Evolutionary conservation across 2,329 filamentous ascomycete species (phyloP).

Genomic region (Alternaria hordeiaustralica): DNA sequence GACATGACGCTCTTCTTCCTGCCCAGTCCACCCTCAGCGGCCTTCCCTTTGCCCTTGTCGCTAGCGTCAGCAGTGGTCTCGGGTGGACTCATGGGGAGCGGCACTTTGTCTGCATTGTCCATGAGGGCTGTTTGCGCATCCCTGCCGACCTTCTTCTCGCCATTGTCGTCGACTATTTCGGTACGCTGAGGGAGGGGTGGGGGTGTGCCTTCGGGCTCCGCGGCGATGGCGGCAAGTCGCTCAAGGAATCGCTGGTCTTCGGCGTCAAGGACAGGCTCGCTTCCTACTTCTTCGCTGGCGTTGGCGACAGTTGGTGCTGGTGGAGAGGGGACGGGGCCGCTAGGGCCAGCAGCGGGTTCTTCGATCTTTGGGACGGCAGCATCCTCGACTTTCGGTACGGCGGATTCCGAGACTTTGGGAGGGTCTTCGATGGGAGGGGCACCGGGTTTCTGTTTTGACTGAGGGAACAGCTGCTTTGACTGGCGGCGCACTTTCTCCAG

Average conservation of each 20-base stretch:
- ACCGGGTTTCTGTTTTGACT: slow-evolving; percentile 16
- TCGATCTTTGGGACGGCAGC: slow-evolving; percentile 14
- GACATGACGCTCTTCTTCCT: slow-evolving; percentile 50
- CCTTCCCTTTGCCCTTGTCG: slow-evolving; percentile 36
- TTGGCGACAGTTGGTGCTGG: slow-evolving; percentile 32
- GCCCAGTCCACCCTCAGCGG: slow-evolving; percentile 35
- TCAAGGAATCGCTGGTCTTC: slow-evolving; percentile 66
- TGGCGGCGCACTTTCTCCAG: slow-evolving; percentile 44
- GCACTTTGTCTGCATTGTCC: slow-evolving; percentile 56
- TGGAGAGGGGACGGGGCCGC: slow-evolving; percentile 22
- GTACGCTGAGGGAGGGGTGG: slow-evolving; percentile 51
- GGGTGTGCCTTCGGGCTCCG: slow-evolving; percentile 48
- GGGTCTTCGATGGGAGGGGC: slow-evolving; percentile 19
- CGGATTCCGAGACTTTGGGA: slow-evolving; percentile 16
- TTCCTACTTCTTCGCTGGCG: slow-evolving; percentile 35
- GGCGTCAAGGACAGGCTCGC: slow-evolving; percentile 60
- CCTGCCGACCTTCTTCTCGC: slow-evolving; percentile 45
- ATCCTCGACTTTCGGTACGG: slow-evolving; percentile 11
- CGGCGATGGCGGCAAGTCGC: slow-evolving; percentile 56
- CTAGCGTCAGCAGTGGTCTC: slow-evolving; percentile 38
- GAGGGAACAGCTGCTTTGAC: slow-evolving; percentile 36
- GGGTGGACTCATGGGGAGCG: slow-evolving; percentile 58
- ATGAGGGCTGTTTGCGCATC: slow-evolving; percentile 56
- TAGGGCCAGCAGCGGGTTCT: slow-evolving; percentile 31
- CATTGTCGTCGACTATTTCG: slow-evolving; percentile 41